Evolutionary conservation across 176 grass and related monocot genomes (phyloP), one percentile per base, ranked within the genome.

Genomic region (Oryza brachyantha): DNA sequence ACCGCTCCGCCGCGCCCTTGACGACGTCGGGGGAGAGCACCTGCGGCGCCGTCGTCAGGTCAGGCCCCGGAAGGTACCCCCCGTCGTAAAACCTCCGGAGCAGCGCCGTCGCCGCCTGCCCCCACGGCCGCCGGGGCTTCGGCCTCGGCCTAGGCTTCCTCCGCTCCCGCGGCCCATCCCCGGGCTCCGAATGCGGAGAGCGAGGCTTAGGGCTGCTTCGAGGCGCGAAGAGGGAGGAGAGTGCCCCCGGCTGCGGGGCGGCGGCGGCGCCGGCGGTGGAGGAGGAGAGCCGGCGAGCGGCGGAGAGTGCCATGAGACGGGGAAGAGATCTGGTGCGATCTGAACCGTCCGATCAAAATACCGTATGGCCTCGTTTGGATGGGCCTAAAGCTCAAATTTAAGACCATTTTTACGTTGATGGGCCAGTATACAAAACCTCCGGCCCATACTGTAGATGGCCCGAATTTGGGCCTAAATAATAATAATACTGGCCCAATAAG

Each of bases 1-100:
- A 90, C 27, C 84, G 77, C 68, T 90, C 88, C 31, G 83, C 82
- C 10, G 88, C 91, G 36, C 85, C 28, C 74, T 93, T 90, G 75
- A 88, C 79, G 31, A 65, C 58, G 73, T 81, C 79, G 2, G 79
- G 85, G 2, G 75, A 85, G 14, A n/a, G 79, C 10, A 62, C 70
- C 16, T 36, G 25, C 32, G 70, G 64, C 24, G 32, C 78, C 36
- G 12, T 31, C 2, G 82, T 80, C 27, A 81, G 7, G 74, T 86
- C 86, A 24, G 60, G 82, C 16, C 77, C 82, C 42, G 73, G 74
- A 0, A 93, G 70, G 78, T 90, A 90, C 0, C 58, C 7, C 21
- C 79, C 84, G 25, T 87, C 52, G 29, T 77, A 86, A 60, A 94
- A 86, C 66, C 92, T 72, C 41, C 67, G 63, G 65, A 88, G 76